These are phyloP conservation scores for Euphorbia celastroides DNA, from an alignment of 441 rosid genomes.

Conservation along the genomic window DNA sequence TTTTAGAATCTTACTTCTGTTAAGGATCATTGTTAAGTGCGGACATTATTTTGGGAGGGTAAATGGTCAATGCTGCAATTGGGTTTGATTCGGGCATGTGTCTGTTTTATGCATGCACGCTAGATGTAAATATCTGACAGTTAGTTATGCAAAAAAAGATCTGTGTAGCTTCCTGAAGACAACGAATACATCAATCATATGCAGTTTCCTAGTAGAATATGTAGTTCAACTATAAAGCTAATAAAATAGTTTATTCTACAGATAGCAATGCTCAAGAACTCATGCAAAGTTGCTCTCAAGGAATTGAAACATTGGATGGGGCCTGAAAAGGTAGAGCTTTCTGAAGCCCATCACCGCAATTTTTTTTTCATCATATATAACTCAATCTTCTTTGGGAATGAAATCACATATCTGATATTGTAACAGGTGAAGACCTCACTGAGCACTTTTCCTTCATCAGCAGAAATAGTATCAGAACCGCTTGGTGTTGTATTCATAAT, in stretches of 20 bases:
- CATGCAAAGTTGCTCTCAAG: conserved; percentile 44
- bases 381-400: background rate
- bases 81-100: background rate
- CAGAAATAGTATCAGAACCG: conserved; percentile 67
- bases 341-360: no score
- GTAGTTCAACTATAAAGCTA: background rate
- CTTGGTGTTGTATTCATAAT: conserved; percentile 66
- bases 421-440: conserved; percentile 60
- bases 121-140: conserved; percentile 2
- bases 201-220: background rate
- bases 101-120: background rate
- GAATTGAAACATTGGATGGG: conserved; percentile 57
- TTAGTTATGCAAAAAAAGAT: background rate
- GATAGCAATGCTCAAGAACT: conserved; percentile 44
- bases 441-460: conserved; percentile 65
- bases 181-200: background rate
- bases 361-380: no score
- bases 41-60: background rate
- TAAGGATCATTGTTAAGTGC: background rate
- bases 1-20: background rate
- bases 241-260: conserved; percentile 29
- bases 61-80: background rate
- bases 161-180: background rate
- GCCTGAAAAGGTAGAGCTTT: conserved; percentile 46
- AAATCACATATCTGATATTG: conserved; percentile 2